Evolutionary conservation across 1,284 basidiomycete species (phyloP).

Genomic region (Vanrija pseudolonga): DNA sequence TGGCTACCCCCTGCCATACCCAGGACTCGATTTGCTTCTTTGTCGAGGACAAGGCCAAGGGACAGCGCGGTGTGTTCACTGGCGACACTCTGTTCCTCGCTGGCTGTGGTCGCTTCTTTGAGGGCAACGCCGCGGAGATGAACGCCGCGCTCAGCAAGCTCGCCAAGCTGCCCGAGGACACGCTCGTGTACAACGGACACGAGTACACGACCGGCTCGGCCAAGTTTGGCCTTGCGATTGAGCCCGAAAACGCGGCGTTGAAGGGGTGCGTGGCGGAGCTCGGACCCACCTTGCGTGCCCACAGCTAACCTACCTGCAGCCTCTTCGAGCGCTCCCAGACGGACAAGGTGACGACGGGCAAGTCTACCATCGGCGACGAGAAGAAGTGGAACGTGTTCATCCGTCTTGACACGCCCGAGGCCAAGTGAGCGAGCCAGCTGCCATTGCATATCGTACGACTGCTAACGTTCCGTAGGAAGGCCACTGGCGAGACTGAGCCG

Average conservation of each 20-base stretch:
- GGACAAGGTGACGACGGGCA: constrained; percentile 46
- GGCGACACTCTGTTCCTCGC: constrained; percentile 89
- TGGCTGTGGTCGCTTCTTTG: constrained; percentile 96
- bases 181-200: constrained; percentile 85
- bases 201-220: constrained; percentile 75
- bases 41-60: constrained; percentile 63
- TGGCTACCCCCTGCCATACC: constrained; percentile 93
- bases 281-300: no score
- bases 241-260: constrained; percentile 44
- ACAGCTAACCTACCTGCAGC: constrained; percentile 10
- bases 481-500: constrained; percentile 51
- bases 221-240: constrained; percentile 43
- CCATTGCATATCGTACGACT: not conserved
- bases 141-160: constrained; percentile 70
- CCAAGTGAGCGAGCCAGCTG: constrained; percentile 28
- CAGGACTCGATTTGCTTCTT: constrained; percentile 94
- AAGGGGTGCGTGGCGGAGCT: constrained; percentile 27
- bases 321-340: constrained; percentile 34
- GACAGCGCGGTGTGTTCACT: constrained; percentile 75
- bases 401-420: constrained; percentile 44
- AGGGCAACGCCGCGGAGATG: constrained; percentile 81
- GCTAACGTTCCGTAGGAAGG: constrained; percentile 45
- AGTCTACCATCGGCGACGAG: constrained; percentile 55
- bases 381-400: constrained; percentile 54
- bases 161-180: constrained; percentile 70